Evolutionary conservation across 2,329 filamentous ascomycete genomes (phyloP).

Genomic region (Fusarium dimerum): DNA sequence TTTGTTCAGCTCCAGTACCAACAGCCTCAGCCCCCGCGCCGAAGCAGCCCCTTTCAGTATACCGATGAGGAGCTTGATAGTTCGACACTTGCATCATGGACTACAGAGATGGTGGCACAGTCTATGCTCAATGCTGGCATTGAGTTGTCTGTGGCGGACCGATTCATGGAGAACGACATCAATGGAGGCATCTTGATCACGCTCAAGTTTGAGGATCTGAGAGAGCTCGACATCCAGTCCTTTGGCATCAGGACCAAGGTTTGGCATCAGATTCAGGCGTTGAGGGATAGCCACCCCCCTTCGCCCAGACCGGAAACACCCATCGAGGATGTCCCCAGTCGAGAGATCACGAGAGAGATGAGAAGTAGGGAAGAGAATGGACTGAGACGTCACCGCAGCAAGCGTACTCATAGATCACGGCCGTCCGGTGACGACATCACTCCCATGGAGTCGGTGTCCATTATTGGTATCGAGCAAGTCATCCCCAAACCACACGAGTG

Average conservation of each 20-base stretch:
- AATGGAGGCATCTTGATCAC: slow-evolving; percentile 83
- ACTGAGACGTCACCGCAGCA: slow-evolving; percentile 41
- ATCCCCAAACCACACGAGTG: slow-evolving; percentile 83
- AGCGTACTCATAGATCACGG: slow-evolving; percentile 40
- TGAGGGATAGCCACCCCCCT: slow-evolving; percentile 57
- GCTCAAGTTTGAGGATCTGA: slow-evolving; percentile 86
- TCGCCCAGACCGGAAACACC: slow-evolving; percentile 58
- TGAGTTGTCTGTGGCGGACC: slow-evolving; percentile 74
- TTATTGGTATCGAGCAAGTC: slow-evolving; percentile 88
- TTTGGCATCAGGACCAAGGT: slow-evolving; percentile 79
- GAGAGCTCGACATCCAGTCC: slow-evolving; percentile 77
- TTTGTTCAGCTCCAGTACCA: slow-evolving; percentile 10
- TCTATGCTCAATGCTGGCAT: slow-evolving; percentile 86
- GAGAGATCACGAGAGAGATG: slow-evolving; percentile 49
- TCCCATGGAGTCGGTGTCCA: slow-evolving; percentile 82
- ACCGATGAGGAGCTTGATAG: slow-evolving; percentile 59
- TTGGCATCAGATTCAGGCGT: slow-evolving; percentile 75
- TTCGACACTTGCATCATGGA: slow-evolving; percentile 64
- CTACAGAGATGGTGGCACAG: slow-evolving; percentile 74
- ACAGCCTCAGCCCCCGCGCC: slow-evolving; percentile 29
- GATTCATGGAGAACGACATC: slow-evolving; percentile 91
- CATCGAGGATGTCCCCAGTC: slow-evolving; percentile 61
- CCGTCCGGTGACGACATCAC: slow-evolving; percentile 65
- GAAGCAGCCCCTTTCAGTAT: slow-evolving; percentile 57
- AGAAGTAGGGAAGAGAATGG: slow-evolving; percentile 39